Evolutionary conservation across 495 filamentous ascomycete genomes (phyloP).

Genomic region (Margaritispora aquatica): DNA sequence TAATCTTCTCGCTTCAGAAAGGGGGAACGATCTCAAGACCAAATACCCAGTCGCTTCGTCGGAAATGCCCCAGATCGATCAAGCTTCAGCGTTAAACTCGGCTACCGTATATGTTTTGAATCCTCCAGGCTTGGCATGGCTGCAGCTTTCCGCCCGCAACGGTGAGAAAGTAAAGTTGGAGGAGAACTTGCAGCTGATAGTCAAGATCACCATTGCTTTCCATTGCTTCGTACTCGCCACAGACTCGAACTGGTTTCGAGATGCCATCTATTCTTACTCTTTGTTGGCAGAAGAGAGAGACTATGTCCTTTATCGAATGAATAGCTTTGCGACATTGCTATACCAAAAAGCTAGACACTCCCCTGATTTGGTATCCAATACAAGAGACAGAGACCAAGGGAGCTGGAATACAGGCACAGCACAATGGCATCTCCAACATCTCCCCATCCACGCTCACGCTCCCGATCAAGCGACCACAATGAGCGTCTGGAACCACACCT

Average conservation of each 20-base stretch:
- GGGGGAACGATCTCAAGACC: background rate
- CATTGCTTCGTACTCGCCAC: too few relatives aligned
- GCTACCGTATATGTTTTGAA: conserved; percentile 2
- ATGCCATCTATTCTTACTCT: background rate
- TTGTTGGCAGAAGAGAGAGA: background rate
- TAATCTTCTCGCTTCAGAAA: background rate
- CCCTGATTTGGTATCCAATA: too few relatives aligned
- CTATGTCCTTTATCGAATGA: too few relatives aligned
- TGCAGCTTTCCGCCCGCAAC: background rate
- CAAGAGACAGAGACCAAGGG: background rate
- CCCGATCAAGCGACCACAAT: conserved; percentile 35
- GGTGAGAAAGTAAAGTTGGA: too few relatives aligned
- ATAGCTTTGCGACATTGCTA: too few relatives aligned
- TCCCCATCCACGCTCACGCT: conserved; percentile 27
- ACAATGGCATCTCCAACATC: background rate
- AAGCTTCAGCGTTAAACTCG: background rate
- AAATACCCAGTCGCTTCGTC: background rate
- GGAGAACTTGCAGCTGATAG: background rate
- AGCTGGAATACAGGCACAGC: background rate
- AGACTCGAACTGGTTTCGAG: background rate
- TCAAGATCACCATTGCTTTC: background rate
- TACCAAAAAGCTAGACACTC: too few relatives aligned
- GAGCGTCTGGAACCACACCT: conserved; percentile 47
- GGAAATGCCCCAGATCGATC: background rate
- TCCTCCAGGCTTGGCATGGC: background rate